Evolutionary conservation across 768 basidiomycete genomes (phyloP).

Genomic region (Russula ochroleuca): DNA sequence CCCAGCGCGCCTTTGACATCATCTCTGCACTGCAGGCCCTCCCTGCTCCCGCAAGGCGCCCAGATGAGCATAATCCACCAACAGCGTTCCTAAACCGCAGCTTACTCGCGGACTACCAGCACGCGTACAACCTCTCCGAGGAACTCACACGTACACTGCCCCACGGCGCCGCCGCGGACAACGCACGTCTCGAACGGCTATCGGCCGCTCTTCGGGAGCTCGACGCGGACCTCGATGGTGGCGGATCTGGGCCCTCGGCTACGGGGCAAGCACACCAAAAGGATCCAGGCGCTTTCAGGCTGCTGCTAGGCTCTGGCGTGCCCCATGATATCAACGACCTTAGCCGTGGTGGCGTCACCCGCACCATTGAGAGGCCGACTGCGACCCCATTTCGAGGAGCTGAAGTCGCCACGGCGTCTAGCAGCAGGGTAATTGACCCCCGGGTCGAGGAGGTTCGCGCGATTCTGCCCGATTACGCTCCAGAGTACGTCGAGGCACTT

Average conservation of each 20-base stretch:
- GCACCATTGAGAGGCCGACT: not conserved
- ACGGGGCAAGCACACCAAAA: slow-evolving; percentile 24
- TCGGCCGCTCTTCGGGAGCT: slow-evolving; percentile 48
- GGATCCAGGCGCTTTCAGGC: slow-evolving; percentile 54
- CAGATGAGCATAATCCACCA: slow-evolving; percentile 17
- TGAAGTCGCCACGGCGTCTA: slow-evolving; percentile 2
- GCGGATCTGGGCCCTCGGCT: not conserved
- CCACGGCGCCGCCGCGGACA: slow-evolving; percentile 43
- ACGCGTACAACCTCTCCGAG: slow-evolving; percentile 54
- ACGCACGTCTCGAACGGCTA: slow-evolving; percentile 54
- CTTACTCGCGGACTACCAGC: slow-evolving; percentile 68
- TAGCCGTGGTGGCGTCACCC: slow-evolving; percentile 31
- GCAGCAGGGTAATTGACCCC: slow-evolving; percentile 48
- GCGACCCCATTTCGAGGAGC: slow-evolving; percentile 15
- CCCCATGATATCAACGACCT: slow-evolving; percentile 40
- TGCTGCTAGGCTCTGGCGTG: slow-evolving; percentile 58
- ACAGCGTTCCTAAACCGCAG: slow-evolving; percentile 58
- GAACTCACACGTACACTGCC: slow-evolving; percentile 38
- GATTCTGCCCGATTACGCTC: slow-evolving; percentile 61
- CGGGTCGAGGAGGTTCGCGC: slow-evolving; percentile 69
- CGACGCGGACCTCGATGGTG: slow-evolving; percentile 26
- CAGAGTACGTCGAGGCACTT: slow-evolving; percentile 54
- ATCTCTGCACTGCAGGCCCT: slow-evolving; percentile 56
- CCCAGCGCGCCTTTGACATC: slow-evolving; percentile 53
- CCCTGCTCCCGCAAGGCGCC: slow-evolving; percentile 29